phyloP scores from a whole-genome alignment of 345 rosid genomes.

The Moricandia moricandioides region DNA sequence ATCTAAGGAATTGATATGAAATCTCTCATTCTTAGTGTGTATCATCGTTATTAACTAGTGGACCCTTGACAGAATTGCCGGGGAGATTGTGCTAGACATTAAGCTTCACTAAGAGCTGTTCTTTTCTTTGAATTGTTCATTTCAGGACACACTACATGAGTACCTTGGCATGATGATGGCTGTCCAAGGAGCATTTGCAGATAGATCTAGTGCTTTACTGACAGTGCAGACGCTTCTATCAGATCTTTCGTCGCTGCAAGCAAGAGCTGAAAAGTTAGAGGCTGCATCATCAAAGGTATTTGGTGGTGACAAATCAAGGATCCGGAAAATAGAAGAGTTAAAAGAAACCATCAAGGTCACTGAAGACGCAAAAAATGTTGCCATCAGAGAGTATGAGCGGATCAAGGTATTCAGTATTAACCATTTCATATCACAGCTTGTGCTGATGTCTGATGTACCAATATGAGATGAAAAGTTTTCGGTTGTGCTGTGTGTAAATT shows the following conservation, averaged over 20 bases:
- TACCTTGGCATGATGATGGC: constrained; percentile 89
- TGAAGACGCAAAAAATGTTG: constrained; percentile 85
- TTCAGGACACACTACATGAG: constrained; percentile 86
- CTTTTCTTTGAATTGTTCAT: not conserved
- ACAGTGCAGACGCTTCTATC: constrained; percentile 90
- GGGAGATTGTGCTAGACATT: not conserved
- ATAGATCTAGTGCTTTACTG: constrained; percentile 81
- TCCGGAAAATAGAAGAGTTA: constrained; percentile 81
- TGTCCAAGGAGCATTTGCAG: constrained; percentile 85
- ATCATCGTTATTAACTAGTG: constrained; percentile 3
- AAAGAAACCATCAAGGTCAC: constrained; percentile 76
- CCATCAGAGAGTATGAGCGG: constrained; percentile 79
- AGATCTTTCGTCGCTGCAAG: constrained; percentile 67
- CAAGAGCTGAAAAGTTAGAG: constrained; percentile 83
- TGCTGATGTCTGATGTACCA: not conserved
- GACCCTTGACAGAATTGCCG: not conserved
- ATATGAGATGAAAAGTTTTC: not conserved
- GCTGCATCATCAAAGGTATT: constrained; percentile 89
- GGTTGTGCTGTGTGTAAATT: not conserved
- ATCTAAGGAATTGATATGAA: not conserved
- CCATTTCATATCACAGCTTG: constrained; percentile 9
- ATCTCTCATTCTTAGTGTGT: not conserved
- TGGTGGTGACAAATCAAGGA: constrained; percentile 97
- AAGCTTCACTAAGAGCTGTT: not conserved
- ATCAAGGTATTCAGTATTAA: constrained; percentile 59